These are phyloP conservation scores for Talaromyces proteolyticus DNA, from an alignment of 495 filamentous ascomycete species.

Conservation along the genomic window DNA sequence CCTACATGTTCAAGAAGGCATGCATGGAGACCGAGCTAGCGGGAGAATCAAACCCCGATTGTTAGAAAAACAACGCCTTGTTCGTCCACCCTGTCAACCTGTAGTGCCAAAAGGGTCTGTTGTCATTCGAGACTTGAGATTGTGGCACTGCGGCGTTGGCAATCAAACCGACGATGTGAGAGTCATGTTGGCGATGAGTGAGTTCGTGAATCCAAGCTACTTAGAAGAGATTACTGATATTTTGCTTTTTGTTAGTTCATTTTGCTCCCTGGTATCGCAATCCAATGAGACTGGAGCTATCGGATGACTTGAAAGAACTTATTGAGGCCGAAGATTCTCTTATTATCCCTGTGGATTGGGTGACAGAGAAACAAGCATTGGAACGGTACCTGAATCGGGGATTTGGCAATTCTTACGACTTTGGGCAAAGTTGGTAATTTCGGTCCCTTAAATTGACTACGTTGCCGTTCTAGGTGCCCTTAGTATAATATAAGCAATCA, in stretches of 20 bases:
- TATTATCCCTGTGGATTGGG: slow-evolving; percentile 31
- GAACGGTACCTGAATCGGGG: slow-evolving; percentile 12
- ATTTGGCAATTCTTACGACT: slow-evolving; percentile 12
- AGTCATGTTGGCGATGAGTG: slow-evolving; percentile 44
- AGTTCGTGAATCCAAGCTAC: slow-evolving; percentile 13
- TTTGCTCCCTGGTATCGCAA: slow-evolving; percentile 43
- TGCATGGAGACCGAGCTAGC: slow-evolving; percentile 42
- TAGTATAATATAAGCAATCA: too few relatives aligned
- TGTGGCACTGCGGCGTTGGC: slow-evolving; percentile 59
- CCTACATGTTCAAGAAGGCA: slow-evolving; percentile 37
- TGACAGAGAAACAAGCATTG: slow-evolving; percentile 18
- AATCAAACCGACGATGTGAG: slow-evolving; percentile 41
- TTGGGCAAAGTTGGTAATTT: neutral
- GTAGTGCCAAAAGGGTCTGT: slow-evolving; percentile 45
- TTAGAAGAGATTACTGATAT: neutral
- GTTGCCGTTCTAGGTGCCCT: too few relatives aligned
- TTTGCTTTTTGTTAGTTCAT: slow-evolving; percentile 15
- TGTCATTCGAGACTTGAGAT: slow-evolving; percentile 50
- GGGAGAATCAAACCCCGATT: slow-evolving; percentile 37
- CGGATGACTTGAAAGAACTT: slow-evolving; percentile 26
- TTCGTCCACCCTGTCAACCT: slow-evolving; percentile 42
- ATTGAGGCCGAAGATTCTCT: slow-evolving; percentile 29
- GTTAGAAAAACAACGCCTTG: slow-evolving; percentile 29
- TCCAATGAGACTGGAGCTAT: slow-evolving; percentile 37
- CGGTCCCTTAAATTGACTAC: too few relatives aligned